Evolutionary conservation across 768 basidiomycete species (phyloP).

Genomic region (Pulveroboletus sp.): DNA sequence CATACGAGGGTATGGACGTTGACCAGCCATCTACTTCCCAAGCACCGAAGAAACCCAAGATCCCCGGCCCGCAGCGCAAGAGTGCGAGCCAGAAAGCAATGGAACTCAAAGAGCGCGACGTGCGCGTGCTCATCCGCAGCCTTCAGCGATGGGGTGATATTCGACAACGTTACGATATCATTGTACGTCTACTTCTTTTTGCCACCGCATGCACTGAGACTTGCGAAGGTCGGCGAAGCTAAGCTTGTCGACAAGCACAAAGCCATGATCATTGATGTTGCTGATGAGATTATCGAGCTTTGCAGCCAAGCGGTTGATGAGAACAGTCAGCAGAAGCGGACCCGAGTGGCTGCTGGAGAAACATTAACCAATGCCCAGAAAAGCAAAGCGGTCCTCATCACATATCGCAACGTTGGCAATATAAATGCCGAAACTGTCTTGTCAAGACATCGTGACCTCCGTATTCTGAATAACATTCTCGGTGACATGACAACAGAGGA

Average conservation of each 20-base stretch:
- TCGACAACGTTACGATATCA: constrained; percentile 87
- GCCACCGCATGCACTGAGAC: neutral
- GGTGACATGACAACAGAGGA: constrained; percentile 59
- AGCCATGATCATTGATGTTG: constrained; percentile 83
- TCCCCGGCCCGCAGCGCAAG: constrained; percentile 74
- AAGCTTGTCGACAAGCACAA: constrained; percentile 94
- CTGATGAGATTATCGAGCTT: constrained; percentile 89
- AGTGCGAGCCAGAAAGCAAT: constrained; percentile 91
- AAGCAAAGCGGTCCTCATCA: constrained; percentile 94
- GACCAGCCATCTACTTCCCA: constrained; percentile 64
- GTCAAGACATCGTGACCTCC: constrained; percentile 84
- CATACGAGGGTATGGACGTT: constrained; percentile 93
- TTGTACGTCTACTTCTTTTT: constrained; percentile 54
- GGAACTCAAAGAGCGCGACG: constrained; percentile 96
- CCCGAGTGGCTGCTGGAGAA: constrained; percentile 77
- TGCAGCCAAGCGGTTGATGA: constrained; percentile 83
- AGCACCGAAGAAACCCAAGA: constrained; percentile 72
- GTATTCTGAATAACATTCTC: constrained; percentile 81
- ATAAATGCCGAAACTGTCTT: constrained; percentile 98
- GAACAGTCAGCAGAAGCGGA: constrained; percentile 77
- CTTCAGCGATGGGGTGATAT: constrained; percentile 99
- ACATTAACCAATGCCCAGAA: constrained; percentile 90
- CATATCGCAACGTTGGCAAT: constrained; percentile 83
- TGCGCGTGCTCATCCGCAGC: constrained; percentile 92
- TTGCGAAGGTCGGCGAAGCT: constrained; percentile 73